These are phyloP conservation scores for Scleromitrula shiraiana DNA, from an alignment of 2,329 filamentous ascomycete genomes.

Conservation along the genomic window DNA sequence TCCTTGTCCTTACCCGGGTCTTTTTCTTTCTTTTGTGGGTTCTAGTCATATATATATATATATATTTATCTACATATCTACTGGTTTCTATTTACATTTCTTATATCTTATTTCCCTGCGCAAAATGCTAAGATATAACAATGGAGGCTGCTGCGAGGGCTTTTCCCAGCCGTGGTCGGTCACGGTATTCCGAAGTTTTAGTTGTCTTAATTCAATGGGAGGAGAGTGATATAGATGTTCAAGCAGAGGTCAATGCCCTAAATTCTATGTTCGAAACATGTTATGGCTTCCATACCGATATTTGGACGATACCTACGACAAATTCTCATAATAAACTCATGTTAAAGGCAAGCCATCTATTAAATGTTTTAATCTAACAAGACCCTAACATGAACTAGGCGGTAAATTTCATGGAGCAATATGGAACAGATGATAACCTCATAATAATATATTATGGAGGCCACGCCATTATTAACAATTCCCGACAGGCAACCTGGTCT, in stretches of 20 bases:
- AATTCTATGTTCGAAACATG: constrained; percentile 15
- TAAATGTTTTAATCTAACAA: background rate
- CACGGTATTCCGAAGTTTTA: constrained; percentile 19
- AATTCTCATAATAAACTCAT: constrained; percentile 21
- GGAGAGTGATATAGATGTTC: constrained; percentile 16
- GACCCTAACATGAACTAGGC: constrained; percentile 10
- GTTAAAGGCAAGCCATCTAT: constrained; percentile 13
- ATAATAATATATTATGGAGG: constrained; percentile 23
- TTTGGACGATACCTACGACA: constrained; percentile 19
- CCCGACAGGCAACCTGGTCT: constrained; percentile 19
- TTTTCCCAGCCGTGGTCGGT: constrained; percentile 18
- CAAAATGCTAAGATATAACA: constrained; percentile 11
- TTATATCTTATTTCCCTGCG: background rate
- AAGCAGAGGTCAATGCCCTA: constrained; percentile 17
- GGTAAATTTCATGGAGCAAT: constrained; percentile 17
- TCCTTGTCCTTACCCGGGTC: background rate
- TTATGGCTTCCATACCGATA: constrained; percentile 20
- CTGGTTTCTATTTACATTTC: background rate
- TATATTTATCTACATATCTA: background rate
- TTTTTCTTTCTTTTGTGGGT: constrained; percentile 1
- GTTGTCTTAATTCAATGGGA: constrained; percentile 21
- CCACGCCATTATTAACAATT: constrained; percentile 17
- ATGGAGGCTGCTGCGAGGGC: constrained; percentile 19
- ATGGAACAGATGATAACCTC: constrained; percentile 15
- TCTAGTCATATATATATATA: background rate